Conservation (phyloP, 345 rosid species). For the Linum tenue region DNA sequence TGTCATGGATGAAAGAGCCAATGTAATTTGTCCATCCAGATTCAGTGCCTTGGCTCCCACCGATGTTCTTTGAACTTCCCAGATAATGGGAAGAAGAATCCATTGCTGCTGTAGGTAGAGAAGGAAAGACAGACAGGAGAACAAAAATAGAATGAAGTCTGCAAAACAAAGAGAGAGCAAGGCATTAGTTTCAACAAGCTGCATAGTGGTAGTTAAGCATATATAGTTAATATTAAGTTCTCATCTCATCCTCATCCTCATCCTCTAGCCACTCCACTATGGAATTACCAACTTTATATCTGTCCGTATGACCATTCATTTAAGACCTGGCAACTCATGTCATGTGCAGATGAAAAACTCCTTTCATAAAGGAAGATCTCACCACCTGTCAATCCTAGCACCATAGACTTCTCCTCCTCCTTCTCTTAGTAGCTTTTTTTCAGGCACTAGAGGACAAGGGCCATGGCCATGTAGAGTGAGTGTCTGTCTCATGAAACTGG, state of each 20-base stretch:
- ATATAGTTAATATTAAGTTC: too few relatives aligned
- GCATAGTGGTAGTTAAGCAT: not conserved
- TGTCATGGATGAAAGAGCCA: constrained; percentile 32
- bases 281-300: not conserved
- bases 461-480: constrained; percentile 10
- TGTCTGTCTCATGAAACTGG: constrained; percentile 23
- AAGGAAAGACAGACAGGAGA: constrained; percentile 1
- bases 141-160: constrained; percentile 1
- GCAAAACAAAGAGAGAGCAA: constrained; percentile 15
- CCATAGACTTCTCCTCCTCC: constrained; percentile 31
- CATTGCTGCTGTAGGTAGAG: constrained; percentile 27
- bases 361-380: constrained; percentile 33
- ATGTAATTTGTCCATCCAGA: constrained; percentile 66
- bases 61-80: constrained; percentile 30
- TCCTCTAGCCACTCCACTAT: too few relatives aligned
- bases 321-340: constrained; percentile 11
- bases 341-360: constrained; percentile 21
- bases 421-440: constrained; percentile 27
- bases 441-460: constrained; percentile 34
- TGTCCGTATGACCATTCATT: constrained; percentile 8
- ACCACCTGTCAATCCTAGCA: constrained; percentile 39
- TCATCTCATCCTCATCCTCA: too few relatives aligned
- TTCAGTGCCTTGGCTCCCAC: constrained; percentile 31
- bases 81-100: constrained; percentile 37
- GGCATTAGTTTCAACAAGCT: constrained; percentile 5